Evolutionary conservation across 768 basidiomycete species (phyloP).

Genomic region (Asterophora lycoperdoides): DNA sequence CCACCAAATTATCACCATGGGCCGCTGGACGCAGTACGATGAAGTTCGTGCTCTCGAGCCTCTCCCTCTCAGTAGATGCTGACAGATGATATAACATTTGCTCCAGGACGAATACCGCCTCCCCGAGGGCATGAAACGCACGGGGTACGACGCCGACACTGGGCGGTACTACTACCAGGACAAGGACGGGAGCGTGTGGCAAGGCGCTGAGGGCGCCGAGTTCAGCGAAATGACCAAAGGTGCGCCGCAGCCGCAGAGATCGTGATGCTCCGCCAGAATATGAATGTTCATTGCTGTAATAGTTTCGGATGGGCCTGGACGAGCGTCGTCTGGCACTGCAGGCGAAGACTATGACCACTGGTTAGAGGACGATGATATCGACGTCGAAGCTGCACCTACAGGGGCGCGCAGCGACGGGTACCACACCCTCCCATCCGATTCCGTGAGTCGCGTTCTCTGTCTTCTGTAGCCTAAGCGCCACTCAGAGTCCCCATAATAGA

Average conservation of each 20-base stretch:
- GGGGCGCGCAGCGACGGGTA: constrained; percentile 59
- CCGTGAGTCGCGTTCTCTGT: constrained; percentile 33
- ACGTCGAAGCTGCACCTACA: constrained; percentile 53
- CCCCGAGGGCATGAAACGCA: constrained; percentile 57
- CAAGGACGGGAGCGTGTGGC: constrained; percentile 50
- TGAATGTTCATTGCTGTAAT: neutral
- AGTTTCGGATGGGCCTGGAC: constrained; percentile 16
- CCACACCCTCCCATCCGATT: constrained; percentile 46
- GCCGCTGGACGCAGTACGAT: constrained; percentile 45
- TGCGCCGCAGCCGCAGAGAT: constrained; percentile 18
- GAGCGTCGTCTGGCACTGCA: neutral
- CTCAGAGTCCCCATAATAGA: no score
- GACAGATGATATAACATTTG: constrained; percentile 8
- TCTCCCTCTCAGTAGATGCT: neutral
- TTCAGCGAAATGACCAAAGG: constrained; percentile 55
- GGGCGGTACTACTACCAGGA: constrained; percentile 64
- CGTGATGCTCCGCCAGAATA: neutral
- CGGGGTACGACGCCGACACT: constrained; percentile 74
- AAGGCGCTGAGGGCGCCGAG: constrained; percentile 55
- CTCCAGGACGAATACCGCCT: constrained; percentile 47
- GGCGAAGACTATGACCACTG: constrained; percentile 21
- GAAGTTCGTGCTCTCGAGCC: constrained; percentile 28
- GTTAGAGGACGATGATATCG: constrained; percentile 29
- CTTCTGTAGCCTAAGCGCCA: neutral
- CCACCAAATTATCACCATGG: constrained; percentile 16